phyloP scores from a whole-genome alignment of 169 alveolate genomes.

The Eimeria zaria region DNA sequence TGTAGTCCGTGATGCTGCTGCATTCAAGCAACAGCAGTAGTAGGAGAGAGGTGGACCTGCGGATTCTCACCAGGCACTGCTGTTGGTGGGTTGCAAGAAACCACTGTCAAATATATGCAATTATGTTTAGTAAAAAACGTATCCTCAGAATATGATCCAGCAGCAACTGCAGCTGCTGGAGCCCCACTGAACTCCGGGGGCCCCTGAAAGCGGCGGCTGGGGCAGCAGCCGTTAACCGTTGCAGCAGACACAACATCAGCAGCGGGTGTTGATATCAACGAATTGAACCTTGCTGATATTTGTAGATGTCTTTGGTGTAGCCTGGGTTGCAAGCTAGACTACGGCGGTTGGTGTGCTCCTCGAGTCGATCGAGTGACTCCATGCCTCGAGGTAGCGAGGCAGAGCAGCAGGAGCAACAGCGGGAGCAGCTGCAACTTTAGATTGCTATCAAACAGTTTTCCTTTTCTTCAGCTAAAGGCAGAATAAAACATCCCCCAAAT shows the following conservation, averaged over 20 bases:
- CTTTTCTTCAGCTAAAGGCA: background rate
- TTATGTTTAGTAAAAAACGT: background rate
- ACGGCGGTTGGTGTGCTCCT: background rate
- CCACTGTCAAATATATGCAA: background rate
- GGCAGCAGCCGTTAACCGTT: background rate
- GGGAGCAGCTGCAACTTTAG: background rate
- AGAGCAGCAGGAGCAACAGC: background rate
- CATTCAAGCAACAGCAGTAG: slow-evolving; percentile 13
- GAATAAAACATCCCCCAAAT: background rate
- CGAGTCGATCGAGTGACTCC: background rate
- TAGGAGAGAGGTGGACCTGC: background rate
- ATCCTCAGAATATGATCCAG: background rate
- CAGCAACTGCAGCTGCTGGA: background rate
- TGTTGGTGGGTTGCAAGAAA: background rate
- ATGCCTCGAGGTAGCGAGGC: background rate
- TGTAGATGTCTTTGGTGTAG: background rate
- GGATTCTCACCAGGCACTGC: background rate
- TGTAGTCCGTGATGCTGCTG: background rate
- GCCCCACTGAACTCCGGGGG: slow-evolving; percentile 20
- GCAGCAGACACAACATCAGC: background rate
- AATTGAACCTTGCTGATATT: background rate
- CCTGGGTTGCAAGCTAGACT: background rate
- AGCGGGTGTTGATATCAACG: background rate
- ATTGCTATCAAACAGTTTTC: background rate
- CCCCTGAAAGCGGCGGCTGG: background rate